Evolutionary conservation across 352 stramenopile genomes (phyloP), one percentile per base, ranked within the genome.

Genomic region (Blastocystis sp.): DNA sequence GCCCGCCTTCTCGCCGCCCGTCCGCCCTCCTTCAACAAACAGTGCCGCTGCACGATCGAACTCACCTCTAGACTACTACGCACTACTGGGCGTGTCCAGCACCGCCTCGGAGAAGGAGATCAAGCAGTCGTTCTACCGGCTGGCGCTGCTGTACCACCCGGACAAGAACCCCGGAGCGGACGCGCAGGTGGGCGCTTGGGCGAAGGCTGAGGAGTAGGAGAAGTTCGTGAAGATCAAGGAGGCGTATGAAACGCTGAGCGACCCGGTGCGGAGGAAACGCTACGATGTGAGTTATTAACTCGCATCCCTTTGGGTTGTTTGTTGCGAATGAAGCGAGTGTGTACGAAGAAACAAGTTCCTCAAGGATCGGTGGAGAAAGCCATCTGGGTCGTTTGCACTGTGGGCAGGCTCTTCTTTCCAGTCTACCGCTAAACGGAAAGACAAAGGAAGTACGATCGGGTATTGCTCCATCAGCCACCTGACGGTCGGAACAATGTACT

Each of bases 231-330:
- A 1, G 53, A 69, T 84, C 34, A 84, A 84, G 34, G 40, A 69
- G 43, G 74, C 74, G 38, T 84, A 84, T 69, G 74, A 84, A 41
- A 67, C 52, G 11, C 38, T 84, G 19, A 67, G 14, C 28, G 60
- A 84, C n/a, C 74, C 45, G 21, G 56, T 66, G 74, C 43, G 40
- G 21, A 34, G 74, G 17, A 66, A 28, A 19, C 10, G 53, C 4
- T 84, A 84, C 69, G 74, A 84, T 45, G 2, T 66, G 41, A 84
- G 45, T 23, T 69, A 69, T 84, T 66, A n/a, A 66, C 5, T 67
- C 62, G 67, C 48, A 0, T 34, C 28, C 28, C 28, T 56, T 56
- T 56, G 48, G 5, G 0, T 0, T 56, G 48, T 56, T 56, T 56
- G 14, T 56, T 56, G 48, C 28, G 28, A 34, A 34, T 34, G 28